These are phyloP conservation scores for Hebeloma cylindrosporum DNA, from an alignment of 768 basidiomycete species.

Conservation along the genomic window DNA sequence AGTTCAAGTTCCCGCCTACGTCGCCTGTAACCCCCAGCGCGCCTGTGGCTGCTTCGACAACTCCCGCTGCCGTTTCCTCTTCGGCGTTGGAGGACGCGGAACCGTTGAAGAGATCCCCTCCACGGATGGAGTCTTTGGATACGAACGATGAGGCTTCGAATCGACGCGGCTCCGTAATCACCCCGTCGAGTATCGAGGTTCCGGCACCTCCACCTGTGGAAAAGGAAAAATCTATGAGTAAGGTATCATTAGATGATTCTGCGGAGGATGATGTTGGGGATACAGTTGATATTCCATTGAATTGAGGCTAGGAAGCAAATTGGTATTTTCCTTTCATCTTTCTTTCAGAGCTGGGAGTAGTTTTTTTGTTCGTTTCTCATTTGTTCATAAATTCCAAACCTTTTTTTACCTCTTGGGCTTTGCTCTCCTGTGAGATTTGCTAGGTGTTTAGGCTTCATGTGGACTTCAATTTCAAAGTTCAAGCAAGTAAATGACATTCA, in stretches of 20 bases:
- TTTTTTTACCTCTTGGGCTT: no score
- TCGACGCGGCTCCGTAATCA: conserved; percentile 38
- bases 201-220: conserved; percentile 79
- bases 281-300: conserved; percentile 69
- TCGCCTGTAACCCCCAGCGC: conserved; percentile 31
- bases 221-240: conserved; percentile 54
- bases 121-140: neutral
- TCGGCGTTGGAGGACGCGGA: conserved; percentile 8
- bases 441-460: no score
- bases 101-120: neutral
- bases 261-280: conserved; percentile 77
- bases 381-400: no score
- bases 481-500: no score
- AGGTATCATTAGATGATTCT: conserved; percentile 39
- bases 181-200: conserved; percentile 69
- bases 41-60: conserved; percentile 21
- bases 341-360: no score
- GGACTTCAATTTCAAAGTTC: no score
- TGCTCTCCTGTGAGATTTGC: no score
- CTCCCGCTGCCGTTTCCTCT: neutral
- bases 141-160: conserved; percentile 15
- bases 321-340: no score
- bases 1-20: conserved; percentile 67
- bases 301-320: no score
- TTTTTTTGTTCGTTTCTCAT: no score